A percentile compares a stretch with the other conserved stretches of the same genome.
Conservation (phyloP, 352 stramenopile species). For the Hyaloperonospora arabidopsidis region DNA sequence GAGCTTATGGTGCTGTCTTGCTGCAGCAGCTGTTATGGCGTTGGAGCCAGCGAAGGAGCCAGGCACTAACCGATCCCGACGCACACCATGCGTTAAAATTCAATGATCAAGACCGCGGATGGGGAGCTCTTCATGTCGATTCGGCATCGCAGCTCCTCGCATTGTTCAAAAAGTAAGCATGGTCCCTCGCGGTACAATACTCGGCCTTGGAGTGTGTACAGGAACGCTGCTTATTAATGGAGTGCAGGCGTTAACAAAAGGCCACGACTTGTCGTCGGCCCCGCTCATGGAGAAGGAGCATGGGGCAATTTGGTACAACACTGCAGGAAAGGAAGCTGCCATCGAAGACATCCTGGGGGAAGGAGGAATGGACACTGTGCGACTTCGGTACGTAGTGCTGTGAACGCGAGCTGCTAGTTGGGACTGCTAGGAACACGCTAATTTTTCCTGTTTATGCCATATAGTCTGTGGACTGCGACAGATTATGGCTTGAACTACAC, state of each 20-base stretch:
- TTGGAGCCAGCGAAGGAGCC: too few species aligned
- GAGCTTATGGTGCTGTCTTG: too few species aligned
- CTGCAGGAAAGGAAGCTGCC: conserved; percentile 19
- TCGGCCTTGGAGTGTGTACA: too few species aligned
- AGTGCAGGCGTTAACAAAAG: conserved; percentile 16
- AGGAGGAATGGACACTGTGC: conserved; percentile 28
- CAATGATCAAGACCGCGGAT: too few species aligned
- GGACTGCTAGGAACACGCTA: not conserved
- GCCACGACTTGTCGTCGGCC: conserved; percentile 31
- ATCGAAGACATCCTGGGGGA: conserved; percentile 30
- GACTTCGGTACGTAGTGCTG: conserved; percentile 19
- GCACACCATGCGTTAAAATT: too few species aligned
- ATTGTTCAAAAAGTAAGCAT: too few species aligned
- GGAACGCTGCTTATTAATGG: too few species aligned
- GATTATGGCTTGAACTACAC: conserved; percentile 31
- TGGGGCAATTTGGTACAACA: conserved; percentile 25
- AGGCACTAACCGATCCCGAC: too few species aligned
- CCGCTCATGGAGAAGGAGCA: conserved; percentile 26
- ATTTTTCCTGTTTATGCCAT: not conserved
- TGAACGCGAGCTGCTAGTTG: not conserved
- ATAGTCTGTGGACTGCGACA: conserved; percentile 24
- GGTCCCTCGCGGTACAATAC: too few species aligned
- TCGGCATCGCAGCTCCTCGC: too few species aligned
- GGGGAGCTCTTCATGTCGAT: too few species aligned
- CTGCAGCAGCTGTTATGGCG: too few species aligned